Base-by-base conservation (phyloP, 2,329 filamentous ascomycete species). In the Trichoderma pleuroti region DNA sequence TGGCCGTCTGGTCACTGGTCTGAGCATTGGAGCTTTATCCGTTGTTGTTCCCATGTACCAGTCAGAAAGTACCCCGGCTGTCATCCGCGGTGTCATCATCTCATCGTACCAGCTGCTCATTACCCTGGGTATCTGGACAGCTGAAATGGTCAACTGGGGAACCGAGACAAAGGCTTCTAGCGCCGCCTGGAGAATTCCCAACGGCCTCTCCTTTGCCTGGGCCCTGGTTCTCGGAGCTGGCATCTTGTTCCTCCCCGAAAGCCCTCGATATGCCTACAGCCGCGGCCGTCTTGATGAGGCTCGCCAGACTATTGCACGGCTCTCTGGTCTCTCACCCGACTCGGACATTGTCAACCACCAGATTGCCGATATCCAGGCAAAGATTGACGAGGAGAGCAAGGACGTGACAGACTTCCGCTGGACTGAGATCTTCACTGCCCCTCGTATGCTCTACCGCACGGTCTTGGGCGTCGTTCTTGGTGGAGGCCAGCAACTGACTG, bases 111-210 rank as follows among this genome's bases (percentile, higher is more conserved):
- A 68, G 56, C 39, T 68, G n/a, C 65, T 68, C 28, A 68, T 68
- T 16, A 68, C 65, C 28, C 14, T 68, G 39, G 65, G 65, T 36
- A 68, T 68, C 39, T 68, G 65, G 65, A 68, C 65, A 1, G 65
- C 65, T 18, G 65, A 68, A 26, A 68, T 68, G 65, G 65, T 68
- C 56, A 61, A 68, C 56, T 68, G 65, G 65, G 65, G 65, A 49
- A 68, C 65, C 7, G 65, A 68, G 30, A 52, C 65, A 5, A 68
- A 46, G 56, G n/a, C 30, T 8, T 52, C 39, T 21, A 68, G 56
- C 56, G 65, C 65, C n/a, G 46, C 65, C 3, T 68, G 65, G 65
- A 52, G 65, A 36, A 68, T 68, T 7, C 65, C 65, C n/a, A 68
- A 68, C 28, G 65, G 65, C 4, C 65, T 68, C 21, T 52, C 65